These are phyloP conservation scores for Gloeostereum incarnatum DNA, from an alignment of 768 basidiomycete species.

Conservation along the genomic window DNA sequence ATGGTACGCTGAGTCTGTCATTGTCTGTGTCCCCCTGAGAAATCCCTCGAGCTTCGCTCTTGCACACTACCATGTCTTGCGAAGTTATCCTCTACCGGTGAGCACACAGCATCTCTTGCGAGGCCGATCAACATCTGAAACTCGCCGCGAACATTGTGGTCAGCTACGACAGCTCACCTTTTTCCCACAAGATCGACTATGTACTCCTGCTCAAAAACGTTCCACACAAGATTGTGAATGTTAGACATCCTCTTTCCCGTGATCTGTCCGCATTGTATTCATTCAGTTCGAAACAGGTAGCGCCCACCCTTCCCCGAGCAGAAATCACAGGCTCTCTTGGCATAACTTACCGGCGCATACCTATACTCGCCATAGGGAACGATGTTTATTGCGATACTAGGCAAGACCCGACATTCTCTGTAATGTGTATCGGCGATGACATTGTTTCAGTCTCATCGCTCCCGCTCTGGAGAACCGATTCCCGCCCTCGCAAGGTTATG, in stretches of 20 bases:
- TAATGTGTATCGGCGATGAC: not conserved
- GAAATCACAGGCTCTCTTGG: slow-evolving; percentile 44
- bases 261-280: not conserved
- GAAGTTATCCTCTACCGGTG: slow-evolving; percentile 43
- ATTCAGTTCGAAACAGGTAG: slow-evolving; percentile 26
- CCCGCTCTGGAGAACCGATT: slow-evolving; percentile 44
- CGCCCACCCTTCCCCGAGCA: slow-evolving; percentile 41
- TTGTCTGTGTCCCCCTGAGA: too few relatives aligned
- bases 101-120: too few relatives aligned
- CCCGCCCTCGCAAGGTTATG: slow-evolving; percentile 36
- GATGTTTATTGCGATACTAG: slow-evolving; percentile 54
- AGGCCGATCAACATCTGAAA: too few relatives aligned
- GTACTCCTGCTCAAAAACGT: slow-evolving; percentile 40
- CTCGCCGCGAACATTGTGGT: not conserved
- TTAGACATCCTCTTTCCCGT: slow-evolving; percentile 14
- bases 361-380: slow-evolving; percentile 50
- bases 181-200: slow-evolving; percentile 41
- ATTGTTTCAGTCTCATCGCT: slow-evolving; percentile 31
- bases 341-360: slow-evolving; percentile 48
- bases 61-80: too few relatives aligned
- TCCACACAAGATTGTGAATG: slow-evolving; percentile 36
- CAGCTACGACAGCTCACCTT: slow-evolving; percentile 47
- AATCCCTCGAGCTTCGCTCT: too few relatives aligned
- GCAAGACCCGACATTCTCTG: slow-evolving; percentile 9
- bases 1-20: too few relatives aligned